A percentile compares a stretch with the other conserved stretches of the same genome.
Evolutionary conservation across 2,329 filamentous ascomycete species (phyloP).

Genomic region (Clarireedia monteithiana): DNA sequence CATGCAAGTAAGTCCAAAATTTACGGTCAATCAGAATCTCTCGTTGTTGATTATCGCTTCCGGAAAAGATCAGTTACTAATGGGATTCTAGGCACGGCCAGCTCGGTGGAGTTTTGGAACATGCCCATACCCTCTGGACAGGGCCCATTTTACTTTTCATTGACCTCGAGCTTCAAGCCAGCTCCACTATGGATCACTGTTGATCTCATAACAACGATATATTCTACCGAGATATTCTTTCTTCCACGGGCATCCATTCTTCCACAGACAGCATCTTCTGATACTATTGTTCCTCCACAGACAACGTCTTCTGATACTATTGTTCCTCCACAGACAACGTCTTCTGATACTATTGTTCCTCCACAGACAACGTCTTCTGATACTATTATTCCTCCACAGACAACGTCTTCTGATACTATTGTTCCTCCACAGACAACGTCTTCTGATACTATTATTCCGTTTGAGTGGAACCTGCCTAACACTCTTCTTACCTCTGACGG

Average conservation of each 20-base stretch:
- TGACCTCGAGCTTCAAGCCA: not conserved
- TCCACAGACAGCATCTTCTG: no score
- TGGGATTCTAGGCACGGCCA: no score
- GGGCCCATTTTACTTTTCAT: not conserved
- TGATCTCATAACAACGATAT: not conserved
- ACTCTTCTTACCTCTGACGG: not conserved
- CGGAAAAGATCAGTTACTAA: not conserved
- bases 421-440: no score
- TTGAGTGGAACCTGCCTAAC: not conserved
- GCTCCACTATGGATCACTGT: not conserved
- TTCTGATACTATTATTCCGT: not conserved
- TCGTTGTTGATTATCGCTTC: no score
- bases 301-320: no score
- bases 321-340: no score
- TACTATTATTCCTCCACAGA: not conserved
- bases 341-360: not conserved
- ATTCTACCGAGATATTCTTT: not conserved
- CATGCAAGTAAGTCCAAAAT: not conserved
- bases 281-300: not conserved
- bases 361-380: no score
- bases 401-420: no score
- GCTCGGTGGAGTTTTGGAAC: not conserved
- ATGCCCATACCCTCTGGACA: not conserved
- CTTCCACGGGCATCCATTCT: not conserved
- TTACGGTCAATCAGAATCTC: no score